Percentiles rank a stretch among this genome's conserved stretches.
Evolutionary conservation across 805 yeast genomes (phyloP).

Genomic region (Pichia scutulata): DNA sequence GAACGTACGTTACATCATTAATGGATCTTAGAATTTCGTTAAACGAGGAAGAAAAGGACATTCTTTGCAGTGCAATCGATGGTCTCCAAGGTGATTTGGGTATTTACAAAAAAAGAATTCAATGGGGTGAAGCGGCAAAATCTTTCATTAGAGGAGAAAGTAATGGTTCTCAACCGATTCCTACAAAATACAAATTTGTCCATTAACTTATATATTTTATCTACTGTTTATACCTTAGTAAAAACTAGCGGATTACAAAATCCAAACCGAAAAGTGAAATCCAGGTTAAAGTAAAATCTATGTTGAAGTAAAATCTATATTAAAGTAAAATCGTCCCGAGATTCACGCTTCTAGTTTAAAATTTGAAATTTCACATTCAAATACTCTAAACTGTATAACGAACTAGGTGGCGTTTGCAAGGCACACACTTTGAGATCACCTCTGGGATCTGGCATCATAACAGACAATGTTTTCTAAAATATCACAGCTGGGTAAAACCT

Average conservation of each 20-base stretch:
- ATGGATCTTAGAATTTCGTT: conserved; percentile 29
- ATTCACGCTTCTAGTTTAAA: not conserved
- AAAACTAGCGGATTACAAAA: too few relatives aligned
- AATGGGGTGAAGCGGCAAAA: conserved; percentile 65
- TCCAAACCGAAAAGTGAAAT: too few relatives aligned
- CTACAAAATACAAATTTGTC: conserved; percentile 18
- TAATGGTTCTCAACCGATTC: conserved; percentile 26
- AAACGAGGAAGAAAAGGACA: conserved; percentile 36
- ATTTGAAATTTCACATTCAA: too few relatives aligned
- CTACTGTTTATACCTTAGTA: not conserved
- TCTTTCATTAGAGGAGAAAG: conserved; percentile 32
- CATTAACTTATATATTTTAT: not conserved
- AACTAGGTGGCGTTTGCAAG: not conserved
- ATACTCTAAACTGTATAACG: too few relatives aligned
- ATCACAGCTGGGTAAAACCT: conserved; percentile 54
- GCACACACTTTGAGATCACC: too few relatives aligned
- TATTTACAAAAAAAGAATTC: conserved; percentile 52
- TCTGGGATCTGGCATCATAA: not conserved
- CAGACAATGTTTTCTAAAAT: conserved; percentile 44
- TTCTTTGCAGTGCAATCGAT: conserved; percentile 54
- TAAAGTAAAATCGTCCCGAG: not conserved
- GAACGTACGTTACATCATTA: conserved; percentile 53
- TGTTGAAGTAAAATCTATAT: too few relatives aligned
- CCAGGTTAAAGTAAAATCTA: too few relatives aligned
- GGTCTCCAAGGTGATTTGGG: conserved; percentile 54